phyloP scores from a whole-genome alignment of 768 basidiomycete species.

The Leccinellum luteum region DNA sequence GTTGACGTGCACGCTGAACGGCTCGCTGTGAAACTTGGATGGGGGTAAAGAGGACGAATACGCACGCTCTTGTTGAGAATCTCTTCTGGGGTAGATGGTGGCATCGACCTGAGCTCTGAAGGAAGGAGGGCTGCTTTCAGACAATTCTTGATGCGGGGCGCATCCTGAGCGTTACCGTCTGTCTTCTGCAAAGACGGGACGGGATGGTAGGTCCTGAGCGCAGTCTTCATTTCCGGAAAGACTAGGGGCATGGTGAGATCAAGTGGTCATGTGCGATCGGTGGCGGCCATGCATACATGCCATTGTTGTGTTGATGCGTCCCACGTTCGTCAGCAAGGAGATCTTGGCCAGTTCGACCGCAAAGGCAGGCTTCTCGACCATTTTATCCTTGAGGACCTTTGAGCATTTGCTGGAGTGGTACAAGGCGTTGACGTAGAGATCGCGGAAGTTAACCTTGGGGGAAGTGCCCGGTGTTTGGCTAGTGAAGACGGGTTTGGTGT shows the following conservation, averaged over 20 bases:
- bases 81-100: slow-evolving; percentile 73
- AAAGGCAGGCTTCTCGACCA: slow-evolving; percentile 77
- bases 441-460: slow-evolving; percentile 67
- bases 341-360: slow-evolving; percentile 80
- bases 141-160: slow-evolving; percentile 88
- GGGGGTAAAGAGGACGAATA: slow-evolving; percentile 3
- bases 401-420: slow-evolving; percentile 82
- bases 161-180: slow-evolving; percentile 85
- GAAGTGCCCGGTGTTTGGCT: slow-evolving; percentile 50
- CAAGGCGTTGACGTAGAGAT: slow-evolving; percentile 80
- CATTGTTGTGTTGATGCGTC: slow-evolving; percentile 90
- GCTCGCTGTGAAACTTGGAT: slow-evolving; percentile 2
- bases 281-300: slow-evolving; percentile 54
- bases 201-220: slow-evolving; percentile 85
- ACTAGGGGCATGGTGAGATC: slow-evolving; percentile 44
- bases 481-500: slow-evolving; percentile 68
- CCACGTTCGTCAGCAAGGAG: slow-evolving; percentile 83
- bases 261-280: slow-evolving; percentile 5
- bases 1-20: slow-evolving; percentile 51
- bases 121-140: slow-evolving; percentile 78
- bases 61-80: slow-evolving; percentile 66
- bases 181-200: slow-evolving; percentile 87
- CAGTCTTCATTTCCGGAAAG: slow-evolving; percentile 93
- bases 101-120: slow-evolving; percentile 59
- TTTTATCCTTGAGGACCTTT: slow-evolving; percentile 85